Base-by-base conservation (phyloP, 2,329 filamentous ascomycete species). In the Hypoxylon sp. region DNA sequence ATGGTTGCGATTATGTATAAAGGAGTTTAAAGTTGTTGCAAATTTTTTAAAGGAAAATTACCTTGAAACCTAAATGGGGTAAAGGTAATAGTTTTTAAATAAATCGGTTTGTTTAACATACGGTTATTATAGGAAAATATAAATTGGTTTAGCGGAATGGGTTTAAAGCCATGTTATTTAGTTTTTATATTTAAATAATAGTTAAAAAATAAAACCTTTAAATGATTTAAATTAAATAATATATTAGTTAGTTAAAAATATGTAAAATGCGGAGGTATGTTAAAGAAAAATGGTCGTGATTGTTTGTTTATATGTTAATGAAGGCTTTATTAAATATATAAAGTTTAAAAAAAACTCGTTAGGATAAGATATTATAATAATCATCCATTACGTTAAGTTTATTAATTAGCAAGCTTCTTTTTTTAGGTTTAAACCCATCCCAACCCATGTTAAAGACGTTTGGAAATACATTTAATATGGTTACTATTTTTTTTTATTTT, bases 391-490 rank as follows among this genome's bases (percentile, higher is more conserved):
- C 40, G 17, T 23, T n/a, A n/a, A 23, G 40, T 15, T 26, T 23
- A 24, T 9, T 26, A n/a, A 13, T 29, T 11, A 43, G 40, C 40
- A 43, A 43, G n/a, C 4, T 26, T 43, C 23, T 23, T 43, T 23
- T 26, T n/a, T 43, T 43, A 26, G 40, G 40, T 43, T 43, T 43
- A 43, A 23, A 43, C 40, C n/a, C n/a, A n/a, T n/a, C n/a, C n/a
- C n/a, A n/a, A n/a, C n/a, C n/a, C n/a, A 43, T 43, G 40, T 43
- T 23, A 23, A 43, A n/a, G 40, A 23, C 40, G 4, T 27, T 43
- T 23, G 40, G 40, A 43, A 23, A 43, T 43, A 43, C 23, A 24
- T 23, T 43, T n/a, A 23, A 43, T 43, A 43, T n/a, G 40, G 40
- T 43, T 43, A 43, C 20, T 26, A 23, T 23, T 43, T 43, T 43